Evolutionary conservation across 306 rosid species (phyloP), one percentile per base, ranked within the genome.

Genomic region (Fragaria vesca): DNA sequence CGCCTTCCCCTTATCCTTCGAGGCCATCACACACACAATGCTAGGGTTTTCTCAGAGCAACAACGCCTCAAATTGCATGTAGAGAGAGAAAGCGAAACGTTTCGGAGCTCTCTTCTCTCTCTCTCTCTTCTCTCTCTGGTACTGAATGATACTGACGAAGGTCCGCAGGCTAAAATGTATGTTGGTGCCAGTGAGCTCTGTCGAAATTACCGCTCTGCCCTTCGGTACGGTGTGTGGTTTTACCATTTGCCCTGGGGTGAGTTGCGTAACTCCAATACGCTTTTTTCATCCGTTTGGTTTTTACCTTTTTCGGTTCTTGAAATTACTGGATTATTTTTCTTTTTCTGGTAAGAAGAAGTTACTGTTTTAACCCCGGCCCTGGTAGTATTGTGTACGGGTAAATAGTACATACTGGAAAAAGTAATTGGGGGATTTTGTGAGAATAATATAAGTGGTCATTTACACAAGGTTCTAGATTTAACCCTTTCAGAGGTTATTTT

Each of bases 1-100:
- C 50, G 79, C 91, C 54, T 96, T 94, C 20, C 98, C 96, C 73
- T 96, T 94, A 26, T 96, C 96, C 80, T 73, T 82, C 24, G 55
- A 67, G 12, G 72, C 68, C 85, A 82, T 73, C 43, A 40, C 9
- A 5, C 43, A 5, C n/a, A 51, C 55, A 74, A 78, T 68, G 82
- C 79, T 30, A 82, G 60, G 85, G 42, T 68, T 82, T 48, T 48
- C 18, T 82, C 75, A 15, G 55, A 16, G 45, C 4, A 66, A 34
- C 26, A 32, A 12, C 6, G 46, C 24, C 61, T 13, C 43, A 20
- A 30, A 61, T 75, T 34, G 60, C 61, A 62, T 63, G 71, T 4
- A 46, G 57, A 12, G 70, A 60, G 78, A 42, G 55, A 26, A 52
- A 28, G 50, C 38, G 50, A 24, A 55, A 51, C 30, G 10, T 9